Base-by-base conservation (phyloP, 75 land plant species). In the Pseudotsuga menziesii region DNA sequence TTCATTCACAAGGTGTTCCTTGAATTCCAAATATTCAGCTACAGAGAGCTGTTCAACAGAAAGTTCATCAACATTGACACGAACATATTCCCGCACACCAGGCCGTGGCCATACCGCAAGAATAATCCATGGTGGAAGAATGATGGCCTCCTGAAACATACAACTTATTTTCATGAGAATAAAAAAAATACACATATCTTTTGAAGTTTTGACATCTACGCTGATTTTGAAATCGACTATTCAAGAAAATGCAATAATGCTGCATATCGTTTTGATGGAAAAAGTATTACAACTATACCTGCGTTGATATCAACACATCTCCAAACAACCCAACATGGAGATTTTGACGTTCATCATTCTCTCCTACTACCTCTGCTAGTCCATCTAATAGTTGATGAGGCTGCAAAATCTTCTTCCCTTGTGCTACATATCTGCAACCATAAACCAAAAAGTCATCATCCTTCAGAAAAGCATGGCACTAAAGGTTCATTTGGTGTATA, bases 41-140 rank as follows among this genome's bases (percentile, higher is more conserved):
- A 81, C 77, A 4, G 85, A 76, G 70, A 96, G 89, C n/a, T 76
- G 82, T 25, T 92, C 90, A 0, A 89, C 89, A 0, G 63, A 12
- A 41, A 96, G 83, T 69, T 90, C 86, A 56, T 90, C 89, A 7
- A 92, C 86, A 60, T 89, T 84, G 73, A 96, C 91, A 82, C 87
- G 86, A 23, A 92, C 86, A 81, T 78, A 89, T 59, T 96, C 95
- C 97, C 97, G 92, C 9, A 85, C 74, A 8, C 99, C 99, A 48
- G 99, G 99, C 59, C 77, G 78, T 1, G 91, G 90, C 39, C 99
- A 85, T 8, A 96, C 82, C 0, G 97, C 98, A 41, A 96, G 81
- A 11, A 85, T 93, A 63, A 96, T 89, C 82, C 80, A 79, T 15
- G 99, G 99, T 2, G 97, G 91, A 72, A 92, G 80, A 29, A 90